Conservation (phyloP, 352 stramenopile species). For the Globisporangium spiculum region DNA sequence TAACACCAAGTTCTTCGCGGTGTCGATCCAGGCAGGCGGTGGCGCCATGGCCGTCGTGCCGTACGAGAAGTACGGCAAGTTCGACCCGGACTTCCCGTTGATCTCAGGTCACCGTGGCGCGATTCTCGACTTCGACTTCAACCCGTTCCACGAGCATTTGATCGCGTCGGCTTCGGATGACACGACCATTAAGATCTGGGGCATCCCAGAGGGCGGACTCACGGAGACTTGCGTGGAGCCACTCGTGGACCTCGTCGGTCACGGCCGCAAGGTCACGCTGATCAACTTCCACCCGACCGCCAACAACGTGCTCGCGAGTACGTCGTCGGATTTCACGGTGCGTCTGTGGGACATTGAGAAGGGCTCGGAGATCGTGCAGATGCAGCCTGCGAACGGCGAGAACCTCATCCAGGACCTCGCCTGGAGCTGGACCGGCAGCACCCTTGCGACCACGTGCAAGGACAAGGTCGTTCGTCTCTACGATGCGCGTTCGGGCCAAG, state of each 20-base stretch:
- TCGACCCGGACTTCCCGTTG: slow-evolving; percentile 92
- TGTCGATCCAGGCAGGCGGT: slow-evolving; percentile 89
- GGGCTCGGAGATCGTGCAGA: slow-evolving; percentile 87
- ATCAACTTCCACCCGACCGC: slow-evolving; percentile 98
- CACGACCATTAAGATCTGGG: slow-evolving; percentile 98
- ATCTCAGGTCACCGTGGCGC: slow-evolving; percentile 94
- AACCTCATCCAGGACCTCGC: slow-evolving; percentile 97
- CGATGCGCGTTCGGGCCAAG: slow-evolving; percentile 90
- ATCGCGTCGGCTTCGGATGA: slow-evolving; percentile 97
- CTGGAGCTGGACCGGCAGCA: slow-evolving; percentile 96
- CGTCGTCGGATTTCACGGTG: slow-evolving; percentile 94
- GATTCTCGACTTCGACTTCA: slow-evolving; percentile 99
- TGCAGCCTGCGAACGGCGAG: slow-evolving; percentile 69
- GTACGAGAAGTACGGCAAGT: slow-evolving; percentile 94
- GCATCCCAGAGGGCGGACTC: slow-evolving; percentile 93
- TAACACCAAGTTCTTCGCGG: slow-evolving; percentile 99
- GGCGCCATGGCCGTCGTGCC: slow-evolving; percentile 92
- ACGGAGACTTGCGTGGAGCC: slow-evolving; percentile 94
- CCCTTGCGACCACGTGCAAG: slow-evolving; percentile 96
- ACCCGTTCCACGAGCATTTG: slow-evolving; percentile 96
- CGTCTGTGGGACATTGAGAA: slow-evolving; percentile 99
- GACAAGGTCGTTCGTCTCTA: slow-evolving; percentile 98
- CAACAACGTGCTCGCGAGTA: slow-evolving; percentile 96
- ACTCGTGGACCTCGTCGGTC: slow-evolving; percentile 94
- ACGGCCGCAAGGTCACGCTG: slow-evolving; percentile 96